Base-by-base conservation (phyloP, 1,284 basidiomycete genomes). In the Ganoderma boninense region DNA sequence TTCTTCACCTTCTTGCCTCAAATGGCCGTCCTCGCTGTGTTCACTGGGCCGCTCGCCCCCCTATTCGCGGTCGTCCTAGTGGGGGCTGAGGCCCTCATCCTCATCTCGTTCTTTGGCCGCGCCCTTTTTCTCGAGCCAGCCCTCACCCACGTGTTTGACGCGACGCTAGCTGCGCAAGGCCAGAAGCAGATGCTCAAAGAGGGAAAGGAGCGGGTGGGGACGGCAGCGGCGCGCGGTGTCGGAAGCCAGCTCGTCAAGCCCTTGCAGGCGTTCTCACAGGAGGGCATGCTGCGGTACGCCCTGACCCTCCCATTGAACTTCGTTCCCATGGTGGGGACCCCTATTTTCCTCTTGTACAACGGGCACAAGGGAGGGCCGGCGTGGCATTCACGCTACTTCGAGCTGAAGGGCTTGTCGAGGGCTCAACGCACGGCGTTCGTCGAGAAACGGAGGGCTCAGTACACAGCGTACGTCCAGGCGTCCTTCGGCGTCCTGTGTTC, bases 1-100 rank as follows among this genome's bases (percentile, higher is more conserved):
- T 79, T 87, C 75, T 87, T 93, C 80, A 88, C 90, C 54, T 94
- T 91, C 79, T 77, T 92, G 18, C 92, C 92, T 1, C 91, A 92
- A 78, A 87, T 90, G 49, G 90, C 89, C 40, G 80, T 92, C 68
- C 87, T 92, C 49, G 86, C 89, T 1, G 70, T 92, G 62, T 84
- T 93, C 74, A 87, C 87, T 0, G 91, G 91, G 0, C 90, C 91
- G 2, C 80, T 92, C 35, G 85, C 86, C 5, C 80, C 81, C 1
- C 62, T 82, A 26, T 76, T 80, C 59, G 82, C 82, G n/a, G 73
- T 80, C 57, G 59, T 79, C 42, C 76, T 83, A 65, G 79, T 83
- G 62, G 78, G 80, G 57, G 81, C 80, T 56, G 82, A 83, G 72
- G 80, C 80, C 32, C 70, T 81, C 32, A 72, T 80, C 68, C 74